Evolutionary conservation across 805 yeast genomes (phyloP), one percentile per base, ranked within the genome.

Genomic region (Candida awuae): DNA sequence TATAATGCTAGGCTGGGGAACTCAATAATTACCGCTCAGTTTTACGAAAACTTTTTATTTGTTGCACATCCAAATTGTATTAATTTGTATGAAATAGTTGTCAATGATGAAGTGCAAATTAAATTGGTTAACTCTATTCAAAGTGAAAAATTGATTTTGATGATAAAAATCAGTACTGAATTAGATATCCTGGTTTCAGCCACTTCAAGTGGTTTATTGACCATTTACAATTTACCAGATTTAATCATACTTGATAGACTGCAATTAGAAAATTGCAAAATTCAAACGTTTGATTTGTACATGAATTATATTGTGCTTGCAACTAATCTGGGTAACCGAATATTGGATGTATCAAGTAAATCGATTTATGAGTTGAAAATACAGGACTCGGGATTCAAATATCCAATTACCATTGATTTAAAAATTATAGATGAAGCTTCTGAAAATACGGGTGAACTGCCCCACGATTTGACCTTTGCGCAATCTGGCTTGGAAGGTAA

Each of bases 401-500:
- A 74, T 51, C 87, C 51, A 7, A 16, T 82, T 57, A 73, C 80
- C 2, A 64, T 78, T 34, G 71, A 71, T 18, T 49, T 84, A 26
- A 67, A 65, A 45, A 62, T 76, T 28, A 67, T 77, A 48, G 81
- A 83, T 0, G 59, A 13, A 4, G 28, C 65, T 35, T 65, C 65
- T 4, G 56, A 61, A 46, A 88, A 79, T 8, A 4, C 19, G 3
- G 16, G 12, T 7, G 17, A 32, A 12, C n/a, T 26, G 15, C 37
- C 40, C 2, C 26, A 41, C 17, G 9, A 19, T 8, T 13, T 41
- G 9, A 29, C 17, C 3, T 80, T 72, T 54, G 85, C 80, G 0
- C 68, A 78, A 23, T 66, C 85, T 20, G 78, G 90, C 1, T 67
- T 85, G n/a, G 94, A 84, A 50, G 95, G 95, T 0, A 64, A 94